Evolutionary conservation across 495 filamentous ascomycete genomes (phyloP).

Genomic region (Tuber microsphaerosporum): DNA sequence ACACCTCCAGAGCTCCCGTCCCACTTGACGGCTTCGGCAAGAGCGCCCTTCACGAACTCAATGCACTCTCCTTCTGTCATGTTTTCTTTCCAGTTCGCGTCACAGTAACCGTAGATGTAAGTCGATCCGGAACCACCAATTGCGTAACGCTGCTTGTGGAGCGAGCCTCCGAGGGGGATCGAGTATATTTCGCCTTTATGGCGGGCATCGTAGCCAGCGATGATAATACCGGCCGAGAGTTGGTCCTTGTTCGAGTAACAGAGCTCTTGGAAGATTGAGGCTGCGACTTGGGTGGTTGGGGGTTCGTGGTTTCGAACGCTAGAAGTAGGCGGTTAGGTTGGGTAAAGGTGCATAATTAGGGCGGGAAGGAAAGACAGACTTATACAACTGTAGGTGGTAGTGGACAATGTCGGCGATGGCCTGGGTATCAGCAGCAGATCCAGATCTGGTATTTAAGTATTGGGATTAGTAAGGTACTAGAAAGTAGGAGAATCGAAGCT

Average conservation of each 20-base stretch:
- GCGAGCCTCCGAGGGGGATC: slow-evolving; percentile 90
- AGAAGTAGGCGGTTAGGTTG: slow-evolving; percentile 11
- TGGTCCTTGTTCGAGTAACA: slow-evolving; percentile 96
- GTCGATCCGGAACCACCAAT: slow-evolving; percentile 97
- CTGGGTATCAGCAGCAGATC: slow-evolving; percentile 95
- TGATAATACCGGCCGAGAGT: slow-evolving; percentile 92
- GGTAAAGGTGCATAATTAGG: not conserved
- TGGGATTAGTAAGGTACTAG: not conserved
- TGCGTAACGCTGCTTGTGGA: slow-evolving; percentile 93
- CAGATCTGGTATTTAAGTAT: slow-evolving; percentile 50
- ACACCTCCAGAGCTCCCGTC: slow-evolving; percentile 97
- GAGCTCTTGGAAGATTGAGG: slow-evolving; percentile 90
- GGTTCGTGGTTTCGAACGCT: slow-evolving; percentile 73
- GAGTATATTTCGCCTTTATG: slow-evolving; percentile 95
- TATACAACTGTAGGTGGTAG: slow-evolving; percentile 89
- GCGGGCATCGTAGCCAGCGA: slow-evolving; percentile 87
- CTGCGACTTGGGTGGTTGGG: slow-evolving; percentile 89
- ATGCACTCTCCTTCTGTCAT: slow-evolving; percentile 95
- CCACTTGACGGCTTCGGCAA: slow-evolving; percentile 96
- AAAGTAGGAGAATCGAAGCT: slow-evolving; percentile 3
- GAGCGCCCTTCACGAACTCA: slow-evolving; percentile 78
- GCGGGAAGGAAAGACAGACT: slow-evolving; percentile 23
- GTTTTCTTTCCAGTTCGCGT: slow-evolving; percentile 88
- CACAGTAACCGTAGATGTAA: slow-evolving; percentile 98
- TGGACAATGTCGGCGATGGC: slow-evolving; percentile 96